These are phyloP conservation scores for Speleostelium caveatum DNA, from an alignment of 78 protist genomes.

Conservation along the genomic window DNA sequence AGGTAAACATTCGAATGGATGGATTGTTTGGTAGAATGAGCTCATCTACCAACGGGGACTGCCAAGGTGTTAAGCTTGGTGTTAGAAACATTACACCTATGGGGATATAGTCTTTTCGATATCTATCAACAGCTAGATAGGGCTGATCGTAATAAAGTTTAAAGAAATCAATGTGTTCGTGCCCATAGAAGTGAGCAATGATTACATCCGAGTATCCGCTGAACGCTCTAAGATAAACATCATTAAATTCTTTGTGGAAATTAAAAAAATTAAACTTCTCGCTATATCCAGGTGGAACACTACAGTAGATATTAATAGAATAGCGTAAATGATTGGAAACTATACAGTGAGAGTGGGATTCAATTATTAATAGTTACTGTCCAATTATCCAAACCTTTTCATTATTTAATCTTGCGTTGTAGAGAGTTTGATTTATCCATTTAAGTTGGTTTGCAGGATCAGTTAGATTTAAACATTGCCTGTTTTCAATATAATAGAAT, in stretches of 20 bases:
- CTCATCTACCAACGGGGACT: constrained; percentile 19
- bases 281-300: constrained; percentile 69
- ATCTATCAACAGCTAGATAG: background rate
- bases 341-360: too few species aligned
- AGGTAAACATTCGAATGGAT: constrained; percentile 12
- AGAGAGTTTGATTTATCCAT: constrained; percentile 38
- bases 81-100: constrained; percentile 59
- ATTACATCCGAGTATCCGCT: constrained; percentile 7
- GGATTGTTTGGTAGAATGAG: constrained; percentile 69
- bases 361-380: constrained; percentile 16
- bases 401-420: background rate
- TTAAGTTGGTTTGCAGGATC: constrained; percentile 58
- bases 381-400: constrained; percentile 62
- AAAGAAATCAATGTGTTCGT: constrained; percentile 53
- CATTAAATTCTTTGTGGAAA: constrained; percentile 54
- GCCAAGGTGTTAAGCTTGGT: constrained; percentile 61
- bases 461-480: constrained; percentile 47
- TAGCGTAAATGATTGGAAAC: background rate
- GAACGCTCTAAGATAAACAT: constrained; percentile 11
- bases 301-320: background rate
- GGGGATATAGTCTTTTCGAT: background rate
- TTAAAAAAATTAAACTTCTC: constrained; percentile 39
- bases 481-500: constrained; percentile 49
- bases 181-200: constrained; percentile 47
- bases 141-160: constrained; percentile 34